Base-by-base conservation (phyloP, 305 asterid genomes). In the Rubia peregrina region DNA sequence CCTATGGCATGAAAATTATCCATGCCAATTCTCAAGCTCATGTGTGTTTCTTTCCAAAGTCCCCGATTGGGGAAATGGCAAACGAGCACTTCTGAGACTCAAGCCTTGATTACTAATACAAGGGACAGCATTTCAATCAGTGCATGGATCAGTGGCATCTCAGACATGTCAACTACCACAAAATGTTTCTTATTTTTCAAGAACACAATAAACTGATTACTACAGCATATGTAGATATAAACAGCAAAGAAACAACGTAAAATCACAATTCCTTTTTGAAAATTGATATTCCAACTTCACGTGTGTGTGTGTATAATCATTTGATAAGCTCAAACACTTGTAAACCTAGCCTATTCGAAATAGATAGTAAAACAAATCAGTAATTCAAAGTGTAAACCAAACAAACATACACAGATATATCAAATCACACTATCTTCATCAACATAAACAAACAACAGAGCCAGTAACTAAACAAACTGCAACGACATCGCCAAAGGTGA, bases 1-100 rank as follows among this genome's bases (percentile, higher is more conserved):
- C 98, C 96, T 92, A 92, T 92, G 96, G 89, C 95, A 82, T 26
- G 30, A 70, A 62, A 24, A 74, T 60, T 26, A 49, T 3, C 30
- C 21, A 76, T 84, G 85, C 95, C 98, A 92, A 92, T 81, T 92
- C 98, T 92, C 98, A 72, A 70, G 85, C 92, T 85, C 95, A 63
- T 63, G 7, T 6, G 94, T 87, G 38, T 82, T 65, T 78, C 90
- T 79, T 82, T 69, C 80, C 87, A 78, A 85, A 76, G 49, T 73
- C 83, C 82, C 82, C 7, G 1, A 12, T 21, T 13, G 69, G 74
- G 82, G 70, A 41, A 51, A 22, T 71, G 82, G 89, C 68, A 73
- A 76, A 75, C 80, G 89, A 87, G 89, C 95, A 73, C 65, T 77
- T 85, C 44, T 6, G 95, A 92, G 98, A 92, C 86, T 85, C 96